These are phyloP conservation scores for Primulina eburnea DNA, from an alignment of 257 asterid species.

Conservation along the genomic window DNA sequence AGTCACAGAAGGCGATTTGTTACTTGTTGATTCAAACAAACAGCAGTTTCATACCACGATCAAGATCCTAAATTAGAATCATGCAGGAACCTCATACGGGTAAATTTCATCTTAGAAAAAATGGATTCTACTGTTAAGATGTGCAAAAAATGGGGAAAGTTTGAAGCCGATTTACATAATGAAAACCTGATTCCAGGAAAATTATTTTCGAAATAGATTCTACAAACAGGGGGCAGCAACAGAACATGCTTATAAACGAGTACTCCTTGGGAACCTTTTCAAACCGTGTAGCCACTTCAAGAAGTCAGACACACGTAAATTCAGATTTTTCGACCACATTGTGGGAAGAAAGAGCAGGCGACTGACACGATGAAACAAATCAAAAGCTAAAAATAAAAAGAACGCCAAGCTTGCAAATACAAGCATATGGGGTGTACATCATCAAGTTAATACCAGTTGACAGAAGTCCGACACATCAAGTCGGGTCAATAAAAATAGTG, in stretches of 20 bases:
- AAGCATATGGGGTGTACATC: not conserved
- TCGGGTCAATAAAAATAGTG: not conserved
- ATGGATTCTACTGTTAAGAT: too few relatives aligned
- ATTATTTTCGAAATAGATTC: too few relatives aligned
- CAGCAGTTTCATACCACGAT: not conserved
- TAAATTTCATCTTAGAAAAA: too few relatives aligned
- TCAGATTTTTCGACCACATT: not conserved
- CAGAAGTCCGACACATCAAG: not conserved
- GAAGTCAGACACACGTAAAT: too few relatives aligned
- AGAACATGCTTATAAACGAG: not conserved
- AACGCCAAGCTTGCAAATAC: not conserved
- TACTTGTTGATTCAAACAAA: too few relatives aligned
- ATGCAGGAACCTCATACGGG: not conserved
- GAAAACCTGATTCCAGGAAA: not conserved
- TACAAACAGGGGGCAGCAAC: not conserved
- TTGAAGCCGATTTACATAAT: too few relatives aligned
- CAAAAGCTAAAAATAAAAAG: not conserved
- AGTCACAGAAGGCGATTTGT: too few relatives aligned
- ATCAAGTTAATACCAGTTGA: not conserved
- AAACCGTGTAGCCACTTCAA: not conserved
- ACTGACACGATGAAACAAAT: not conserved
- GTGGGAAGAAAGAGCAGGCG: not conserved
- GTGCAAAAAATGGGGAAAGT: too few relatives aligned
- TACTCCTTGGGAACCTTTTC: too few relatives aligned
- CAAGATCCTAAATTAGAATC: not conserved